Evolutionary conservation across 352 stramenopile species (phyloP), one percentile per base, ranked within the genome.

Genomic region (Phytophthora foliorum): DNA sequence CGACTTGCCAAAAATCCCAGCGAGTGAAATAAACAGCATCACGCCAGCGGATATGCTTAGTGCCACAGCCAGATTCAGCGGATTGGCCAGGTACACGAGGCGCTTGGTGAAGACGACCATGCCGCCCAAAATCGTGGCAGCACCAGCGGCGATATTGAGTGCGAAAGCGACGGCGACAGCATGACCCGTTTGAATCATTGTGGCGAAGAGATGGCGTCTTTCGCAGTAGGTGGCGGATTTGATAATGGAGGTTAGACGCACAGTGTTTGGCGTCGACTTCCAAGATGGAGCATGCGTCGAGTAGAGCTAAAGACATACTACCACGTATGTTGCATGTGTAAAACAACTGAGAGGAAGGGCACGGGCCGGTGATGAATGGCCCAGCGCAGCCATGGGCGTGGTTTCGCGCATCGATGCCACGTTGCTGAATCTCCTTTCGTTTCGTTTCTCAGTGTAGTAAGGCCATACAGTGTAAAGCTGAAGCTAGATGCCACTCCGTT

Each of bases 1-100:
- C 0, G 54, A 41, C 52, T 83, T 56, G 27, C 81, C 61, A 48
- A 88, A 88, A 39, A 91, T 88, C 60, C 91, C 83, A 8, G 84
- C 72, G 25, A 91, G 72, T 16, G 82, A 91, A 31, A 91, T 79
- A 39, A 90, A 91, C 34, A 91, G 32, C 83, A 91, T 91, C 14
- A 91, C 83, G 14, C 82, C 82, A 6, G 77, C 70, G 11, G 80
- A 82, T 48, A 91, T 57, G 6, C 69, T 82, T 9, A 91, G 63
- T 6, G 80, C 77, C 34, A 77, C 68, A 3, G 82, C 78, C 17
- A 91, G 70, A 21, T 77, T 80, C 16, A 67, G 25, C 24, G 72
- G 67, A 51, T 88, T 88, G 14, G 75, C 80, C 4, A 86, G 44
- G 45, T 80, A 71, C 39, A 90, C 77, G 16, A 85, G 63, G 17